Percentiles rank a stretch among this genome's conserved stretches.
phyloP scores from a whole-genome alignment of 495 filamentous ascomycete genomes.

The Letharia lupina region DNA sequence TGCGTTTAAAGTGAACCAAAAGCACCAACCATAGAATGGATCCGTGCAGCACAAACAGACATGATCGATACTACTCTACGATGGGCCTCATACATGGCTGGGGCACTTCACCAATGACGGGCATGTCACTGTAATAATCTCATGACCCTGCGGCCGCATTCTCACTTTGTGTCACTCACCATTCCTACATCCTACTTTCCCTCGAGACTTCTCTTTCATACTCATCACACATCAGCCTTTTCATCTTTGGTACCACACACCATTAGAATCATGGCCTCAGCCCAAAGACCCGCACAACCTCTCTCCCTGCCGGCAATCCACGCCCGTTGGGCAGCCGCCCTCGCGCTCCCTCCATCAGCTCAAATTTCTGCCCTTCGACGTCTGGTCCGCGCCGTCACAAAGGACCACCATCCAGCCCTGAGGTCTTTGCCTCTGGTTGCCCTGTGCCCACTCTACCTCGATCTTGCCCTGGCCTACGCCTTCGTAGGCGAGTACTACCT shows the following conservation, averaged over 20 bases:
- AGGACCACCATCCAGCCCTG: background rate
- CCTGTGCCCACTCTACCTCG: conserved; percentile 3
- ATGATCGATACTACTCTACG: background rate
- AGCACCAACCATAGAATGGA: background rate
- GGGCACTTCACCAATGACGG: background rate
- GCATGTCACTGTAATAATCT: background rate
- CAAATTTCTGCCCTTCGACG: background rate
- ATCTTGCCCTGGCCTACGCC: conserved; percentile 14
- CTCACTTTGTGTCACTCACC: background rate
- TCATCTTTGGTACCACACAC: background rate
- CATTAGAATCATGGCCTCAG: background rate
- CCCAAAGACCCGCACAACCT: background rate
- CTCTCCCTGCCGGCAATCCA: conserved; percentile 1
- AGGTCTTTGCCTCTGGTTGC: background rate
- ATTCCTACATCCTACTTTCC: background rate
- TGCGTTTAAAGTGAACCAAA: too few relatives aligned
- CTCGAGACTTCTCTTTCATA: background rate
- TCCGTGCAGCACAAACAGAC: background rate
- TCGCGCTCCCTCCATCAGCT: conserved; percentile 1
- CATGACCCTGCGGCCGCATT: background rate
- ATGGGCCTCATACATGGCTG: background rate
- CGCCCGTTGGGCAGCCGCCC: background rate
- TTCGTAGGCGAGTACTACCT: conserved; percentile 13
- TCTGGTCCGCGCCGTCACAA: background rate
- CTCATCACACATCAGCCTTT: background rate